Base-by-base conservation (phyloP, 2,329 filamentous ascomycete species). In the Sarocladiaceae sp. region DNA sequence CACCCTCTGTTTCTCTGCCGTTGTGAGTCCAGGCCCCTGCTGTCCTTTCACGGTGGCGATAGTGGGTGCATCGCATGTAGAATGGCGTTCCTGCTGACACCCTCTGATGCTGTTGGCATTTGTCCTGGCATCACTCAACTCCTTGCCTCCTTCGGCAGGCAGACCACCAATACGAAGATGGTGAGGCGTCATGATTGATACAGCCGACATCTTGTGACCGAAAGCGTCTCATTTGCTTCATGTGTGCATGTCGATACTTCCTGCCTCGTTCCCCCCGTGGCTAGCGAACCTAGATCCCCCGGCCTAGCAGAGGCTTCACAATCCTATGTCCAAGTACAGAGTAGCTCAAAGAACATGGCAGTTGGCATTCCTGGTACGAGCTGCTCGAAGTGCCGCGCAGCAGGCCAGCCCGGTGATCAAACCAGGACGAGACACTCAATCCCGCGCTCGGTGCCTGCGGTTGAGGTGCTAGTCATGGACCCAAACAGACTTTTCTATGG, bases 151-250 rank as follows among this genome's bases (percentile, higher is more conserved):
- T n/a, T 27, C 4, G 6, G 11, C n/a, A 39, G 19, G 21, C 13
- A 16, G 37, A 18, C 23, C 23, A 26, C 37, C 19, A 41, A 16
- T 15, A 29, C n/a, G n/a, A n/a, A 13, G n/a, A 41, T 27, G 16
- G n/a, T 16, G 37, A 29, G 24, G 37, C 37, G 37, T 39, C 37
- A 41, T 41, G 29, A 27, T 41, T 15, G 21, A 41, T 15, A 27
- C 13, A 13, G 20, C n/a, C 19, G 37, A 29, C 15, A 6, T 27
- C 37, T 18, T 24, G 37, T 41, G 37, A 41, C 37, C 37, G 37
- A 41, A 41, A 27, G 18, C 37, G 37, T 41, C 37, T 41, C 37
- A 29, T 41, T 41, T 41, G 37, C 37, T 41, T 41, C 23, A 27
- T 41, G 37, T 24, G 12, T 23, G n/a, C 29, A 16, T 29, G 13